phyloP scores from a whole-genome alignment of 768 basidiomycete genomes.

The Boletus sensibilis region DNA sequence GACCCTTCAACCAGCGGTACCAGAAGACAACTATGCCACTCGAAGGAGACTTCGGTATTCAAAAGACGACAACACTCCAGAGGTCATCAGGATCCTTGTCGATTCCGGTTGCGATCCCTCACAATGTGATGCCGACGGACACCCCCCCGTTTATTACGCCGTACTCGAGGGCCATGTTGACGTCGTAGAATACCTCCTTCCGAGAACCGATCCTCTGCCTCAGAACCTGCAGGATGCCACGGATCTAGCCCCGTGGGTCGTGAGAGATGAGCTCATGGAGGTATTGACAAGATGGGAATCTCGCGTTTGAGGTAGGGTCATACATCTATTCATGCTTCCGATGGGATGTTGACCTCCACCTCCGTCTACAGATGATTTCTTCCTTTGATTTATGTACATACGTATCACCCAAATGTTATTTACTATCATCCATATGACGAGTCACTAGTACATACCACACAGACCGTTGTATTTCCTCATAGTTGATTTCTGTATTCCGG shows the following conservation, averaged over 20 bases:
- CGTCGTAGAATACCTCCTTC: background rate
- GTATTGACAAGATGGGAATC: background rate
- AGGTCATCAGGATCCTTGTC: background rate
- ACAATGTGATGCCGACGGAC: background rate
- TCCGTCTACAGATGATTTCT: background rate
- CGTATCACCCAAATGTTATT: background rate
- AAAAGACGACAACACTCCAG: background rate
- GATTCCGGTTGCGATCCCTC: slow-evolving; percentile 3
- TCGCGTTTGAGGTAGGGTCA: background rate
- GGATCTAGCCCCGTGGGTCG: background rate
- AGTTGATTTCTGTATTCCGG: background rate
- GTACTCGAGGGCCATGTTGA: background rate
- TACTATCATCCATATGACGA: background rate
- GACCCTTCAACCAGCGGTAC: no score
- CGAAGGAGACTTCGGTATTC: no score
- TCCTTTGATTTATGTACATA: background rate
- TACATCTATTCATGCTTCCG: background rate
- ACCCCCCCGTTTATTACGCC: background rate
- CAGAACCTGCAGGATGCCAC: background rate
- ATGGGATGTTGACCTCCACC: background rate
- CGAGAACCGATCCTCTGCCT: background rate
- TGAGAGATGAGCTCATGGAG: background rate
- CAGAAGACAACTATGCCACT: no score
- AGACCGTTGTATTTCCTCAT: background rate
- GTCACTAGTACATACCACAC: background rate